Percentiles rank a stretch among this genome's conserved stretches.
Conservation (phyloP, 352 stramenopile genomes). For the Phytophthora boehmeriae region DNA sequence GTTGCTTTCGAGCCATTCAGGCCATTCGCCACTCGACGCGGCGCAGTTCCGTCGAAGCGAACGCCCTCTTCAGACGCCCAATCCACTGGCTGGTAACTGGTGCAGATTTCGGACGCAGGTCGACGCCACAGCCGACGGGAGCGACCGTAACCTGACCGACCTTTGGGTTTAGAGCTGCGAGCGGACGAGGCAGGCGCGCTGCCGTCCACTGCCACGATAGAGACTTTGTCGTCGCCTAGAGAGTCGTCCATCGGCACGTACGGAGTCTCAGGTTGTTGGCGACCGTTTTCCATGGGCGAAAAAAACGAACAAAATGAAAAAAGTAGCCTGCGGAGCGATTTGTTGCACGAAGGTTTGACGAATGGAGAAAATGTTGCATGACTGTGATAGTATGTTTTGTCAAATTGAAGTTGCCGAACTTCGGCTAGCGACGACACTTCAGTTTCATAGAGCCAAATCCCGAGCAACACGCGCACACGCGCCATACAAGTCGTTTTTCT, state of each 20-base stretch:
- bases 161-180: background rate
- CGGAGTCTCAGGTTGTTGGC: background rate
- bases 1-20: background rate
- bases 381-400: background rate
- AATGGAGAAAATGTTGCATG: background rate
- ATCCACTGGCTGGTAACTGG: slow-evolving; percentile 33
- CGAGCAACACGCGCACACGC: no score
- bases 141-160: background rate
- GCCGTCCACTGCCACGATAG: slow-evolving; percentile 15
- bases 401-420: no score
- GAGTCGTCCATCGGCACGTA: slow-evolving; percentile 6
- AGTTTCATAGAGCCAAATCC: no score
- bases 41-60: slow-evolving; percentile 20
- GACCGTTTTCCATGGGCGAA: slow-evolving; percentile 12
- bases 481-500: no score
- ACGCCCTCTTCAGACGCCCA: slow-evolving; percentile 37
- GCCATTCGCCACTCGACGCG: slow-evolving; percentile 24
- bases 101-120: slow-evolving; percentile 20
- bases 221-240: slow-evolving; percentile 14
- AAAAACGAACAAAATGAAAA: background rate
- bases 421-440: no score
- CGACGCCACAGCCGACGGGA: slow-evolving; percentile 13
- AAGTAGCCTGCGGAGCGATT: background rate
- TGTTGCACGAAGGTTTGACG: background rate
- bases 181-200: background rate